These are phyloP conservation scores for Pichia sp. DNA, from an alignment of 1,139 yeast genomes.

Conservation along the genomic window DNA sequence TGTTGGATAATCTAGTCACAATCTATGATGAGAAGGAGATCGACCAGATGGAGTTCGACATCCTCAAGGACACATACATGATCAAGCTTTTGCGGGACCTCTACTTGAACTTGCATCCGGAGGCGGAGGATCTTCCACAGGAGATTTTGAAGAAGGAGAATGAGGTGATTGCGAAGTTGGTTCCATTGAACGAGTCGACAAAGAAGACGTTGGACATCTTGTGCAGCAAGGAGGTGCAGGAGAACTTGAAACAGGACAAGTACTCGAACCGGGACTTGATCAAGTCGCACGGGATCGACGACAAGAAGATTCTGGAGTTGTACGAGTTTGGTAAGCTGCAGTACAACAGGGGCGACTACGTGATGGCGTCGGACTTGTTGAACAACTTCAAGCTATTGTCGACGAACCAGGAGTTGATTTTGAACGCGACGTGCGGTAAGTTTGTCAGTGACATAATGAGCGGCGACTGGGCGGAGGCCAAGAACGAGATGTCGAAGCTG, in stretches of 20 bases:
- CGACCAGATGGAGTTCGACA: constrained; percentile 44
- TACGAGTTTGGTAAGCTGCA: constrained; percentile 56
- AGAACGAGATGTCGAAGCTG: constrained; percentile 47
- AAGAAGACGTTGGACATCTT: constrained; percentile 43
- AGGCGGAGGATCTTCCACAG: constrained; percentile 35
- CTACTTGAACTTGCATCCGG: constrained; percentile 39
- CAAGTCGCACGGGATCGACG: constrained; percentile 42
- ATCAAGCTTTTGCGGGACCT: constrained; percentile 43
- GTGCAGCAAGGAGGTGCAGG: constrained; percentile 47
- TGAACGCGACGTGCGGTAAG: constrained; percentile 63
- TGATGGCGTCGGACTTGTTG: constrained; percentile 51
- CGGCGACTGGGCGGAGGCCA: constrained; percentile 47
- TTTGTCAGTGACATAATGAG: constrained; percentile 53
- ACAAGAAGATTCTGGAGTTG: constrained; percentile 46
- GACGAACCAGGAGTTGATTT: constrained; percentile 43
- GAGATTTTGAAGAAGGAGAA: constrained; percentile 39
- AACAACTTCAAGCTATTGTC: constrained; percentile 53
- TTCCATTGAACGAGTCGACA: constrained; percentile 41
- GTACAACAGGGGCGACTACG: constrained; percentile 57
- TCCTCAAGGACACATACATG: constrained; percentile 55
- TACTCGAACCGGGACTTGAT: constrained; percentile 45
- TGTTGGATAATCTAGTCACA: constrained; percentile 46
- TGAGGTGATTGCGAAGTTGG: constrained; percentile 37
- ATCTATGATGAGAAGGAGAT: constrained; percentile 43
- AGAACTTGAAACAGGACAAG: constrained; percentile 48